Evolutionary conservation across 768 basidiomycete species (phyloP).

Genomic region (Cystoderma amianthinum): DNA sequence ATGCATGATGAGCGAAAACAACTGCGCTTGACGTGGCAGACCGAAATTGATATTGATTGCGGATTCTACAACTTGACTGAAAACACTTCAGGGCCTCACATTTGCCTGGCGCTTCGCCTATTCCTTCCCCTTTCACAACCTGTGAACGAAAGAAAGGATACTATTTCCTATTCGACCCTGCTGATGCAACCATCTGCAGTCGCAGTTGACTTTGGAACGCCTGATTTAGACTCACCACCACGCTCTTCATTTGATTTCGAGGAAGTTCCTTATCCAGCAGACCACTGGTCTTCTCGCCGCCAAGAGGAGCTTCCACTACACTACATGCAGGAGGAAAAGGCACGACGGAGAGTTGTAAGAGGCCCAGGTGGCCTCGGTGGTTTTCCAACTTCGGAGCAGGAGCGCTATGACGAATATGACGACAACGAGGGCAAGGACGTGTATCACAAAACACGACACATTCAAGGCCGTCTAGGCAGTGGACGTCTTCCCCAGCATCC

Average conservation of each 20-base stretch:
- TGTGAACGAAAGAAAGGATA: background rate
- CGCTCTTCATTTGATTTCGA: constrained; percentile 66
- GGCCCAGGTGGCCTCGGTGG: constrained; percentile 14
- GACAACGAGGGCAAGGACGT: constrained; percentile 47
- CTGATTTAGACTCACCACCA: constrained; percentile 37
- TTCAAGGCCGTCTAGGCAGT: constrained; percentile 30
- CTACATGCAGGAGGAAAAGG: constrained; percentile 63
- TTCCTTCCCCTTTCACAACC: background rate
- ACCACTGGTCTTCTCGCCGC: constrained; percentile 15
- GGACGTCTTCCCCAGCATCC: constrained; percentile 45
- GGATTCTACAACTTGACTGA: background rate
- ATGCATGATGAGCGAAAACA: too few species aligned
- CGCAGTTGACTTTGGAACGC: constrained; percentile 63
- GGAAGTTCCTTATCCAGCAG: constrained; percentile 54
- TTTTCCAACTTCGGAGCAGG: constrained; percentile 16
- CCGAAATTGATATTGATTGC: background rate
- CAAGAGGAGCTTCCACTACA: constrained; percentile 44
- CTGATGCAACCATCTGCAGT: constrained; percentile 61
- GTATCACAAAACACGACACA: constrained; percentile 31
- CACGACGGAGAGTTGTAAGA: constrained; percentile 36
- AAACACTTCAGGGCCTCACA: background rate
- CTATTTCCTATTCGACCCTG: constrained; percentile 12
- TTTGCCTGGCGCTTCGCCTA: background rate
- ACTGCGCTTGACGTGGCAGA: constrained; percentile 1
- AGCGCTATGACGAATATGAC: constrained; percentile 25